These are phyloP conservation scores for Baorangia bicolor DNA, from an alignment of 768 basidiomycete species.

Conservation along the genomic window DNA sequence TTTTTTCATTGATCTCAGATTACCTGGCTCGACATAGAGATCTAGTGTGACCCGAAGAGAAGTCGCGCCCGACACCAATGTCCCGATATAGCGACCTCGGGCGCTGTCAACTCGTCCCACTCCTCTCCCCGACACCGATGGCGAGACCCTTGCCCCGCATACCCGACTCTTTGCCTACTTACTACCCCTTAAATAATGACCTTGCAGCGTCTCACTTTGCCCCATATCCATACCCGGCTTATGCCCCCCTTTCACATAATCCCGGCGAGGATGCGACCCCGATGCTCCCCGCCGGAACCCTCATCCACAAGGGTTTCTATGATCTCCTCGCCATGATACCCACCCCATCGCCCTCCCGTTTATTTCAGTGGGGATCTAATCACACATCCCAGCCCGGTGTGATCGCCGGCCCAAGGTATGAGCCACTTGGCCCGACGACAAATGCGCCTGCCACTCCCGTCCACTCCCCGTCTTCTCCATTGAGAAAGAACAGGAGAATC, in stretches of 20 bases:
- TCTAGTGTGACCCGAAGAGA: too few species aligned
- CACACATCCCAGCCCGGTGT: constrained; percentile 29
- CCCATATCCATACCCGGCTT: constrained; percentile 1
- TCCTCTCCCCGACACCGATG: constrained; percentile 5
- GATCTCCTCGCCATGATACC: constrained; percentile 79
- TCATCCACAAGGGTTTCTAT: constrained; percentile 90
- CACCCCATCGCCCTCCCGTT: constrained; percentile 61
- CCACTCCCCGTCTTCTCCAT: constrained; percentile 34
- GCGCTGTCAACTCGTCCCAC: background rate
- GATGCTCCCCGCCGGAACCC: constrained; percentile 62
- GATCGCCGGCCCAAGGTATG: constrained; percentile 68
- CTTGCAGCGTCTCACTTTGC: background rate
- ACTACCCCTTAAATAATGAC: background rate
- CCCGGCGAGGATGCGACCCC: constrained; percentile 37
- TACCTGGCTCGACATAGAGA: too few species aligned
- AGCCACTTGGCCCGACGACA: constrained; percentile 40
- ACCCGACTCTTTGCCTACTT: background rate
- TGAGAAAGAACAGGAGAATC: constrained; percentile 61
- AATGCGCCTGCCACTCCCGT: constrained; percentile 5
- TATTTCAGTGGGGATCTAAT: constrained; percentile 53
- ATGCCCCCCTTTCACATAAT: background rate
- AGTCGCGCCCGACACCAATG: background rate
- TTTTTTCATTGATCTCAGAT: too few species aligned
- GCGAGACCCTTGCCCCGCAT: background rate
- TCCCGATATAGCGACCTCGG: constrained; percentile 3